Evolutionary conservation across 2,329 filamentous ascomycete species (phyloP).

Genomic region (Metarhizium rileyi): DNA sequence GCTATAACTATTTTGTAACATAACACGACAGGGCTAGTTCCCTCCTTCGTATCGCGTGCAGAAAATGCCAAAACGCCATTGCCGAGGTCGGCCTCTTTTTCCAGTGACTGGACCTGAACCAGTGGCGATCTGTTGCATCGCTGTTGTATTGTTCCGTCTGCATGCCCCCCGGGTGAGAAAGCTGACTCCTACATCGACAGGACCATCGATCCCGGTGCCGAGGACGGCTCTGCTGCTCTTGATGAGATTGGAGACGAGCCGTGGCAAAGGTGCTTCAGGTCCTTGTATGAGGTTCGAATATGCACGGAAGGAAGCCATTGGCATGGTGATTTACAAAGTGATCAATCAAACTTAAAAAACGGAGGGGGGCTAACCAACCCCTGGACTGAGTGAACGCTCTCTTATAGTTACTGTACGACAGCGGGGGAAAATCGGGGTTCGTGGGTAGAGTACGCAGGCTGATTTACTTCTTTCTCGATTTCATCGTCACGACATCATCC

Average conservation of each 20-base stretch:
- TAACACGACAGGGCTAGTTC: neutral
- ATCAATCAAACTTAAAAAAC: neutral
- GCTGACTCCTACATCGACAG: conserved; percentile 44
- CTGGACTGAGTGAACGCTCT: too few species aligned
- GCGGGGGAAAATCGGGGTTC: too few species aligned
- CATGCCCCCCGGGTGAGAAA: conserved; percentile 51
- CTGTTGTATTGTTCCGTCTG: too few species aligned
- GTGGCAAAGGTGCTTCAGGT: conserved; percentile 22
- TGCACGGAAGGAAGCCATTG: conserved; percentile 23
- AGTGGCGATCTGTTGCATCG: too few species aligned
- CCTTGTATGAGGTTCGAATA: conserved; percentile 19
- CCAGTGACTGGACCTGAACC: too few species aligned
- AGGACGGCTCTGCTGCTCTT: conserved; percentile 20
- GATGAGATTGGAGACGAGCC: conserved; percentile 22
- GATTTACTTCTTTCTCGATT: too few species aligned
- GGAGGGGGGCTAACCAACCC: conserved; percentile 20
- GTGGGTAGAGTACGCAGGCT: too few species aligned
- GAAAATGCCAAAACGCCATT: conserved; percentile 3
- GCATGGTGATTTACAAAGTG: neutral
- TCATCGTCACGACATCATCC: too few species aligned
- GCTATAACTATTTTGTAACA: conserved; percentile 1
- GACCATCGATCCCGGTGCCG: conserved; percentile 17
- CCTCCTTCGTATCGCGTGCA: conserved; percentile 6
- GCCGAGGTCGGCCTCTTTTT: neutral
- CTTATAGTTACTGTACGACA: too few species aligned